Conservation (phyloP, 768 basidiomycete species). For the Agrocybe pediades region DNA sequence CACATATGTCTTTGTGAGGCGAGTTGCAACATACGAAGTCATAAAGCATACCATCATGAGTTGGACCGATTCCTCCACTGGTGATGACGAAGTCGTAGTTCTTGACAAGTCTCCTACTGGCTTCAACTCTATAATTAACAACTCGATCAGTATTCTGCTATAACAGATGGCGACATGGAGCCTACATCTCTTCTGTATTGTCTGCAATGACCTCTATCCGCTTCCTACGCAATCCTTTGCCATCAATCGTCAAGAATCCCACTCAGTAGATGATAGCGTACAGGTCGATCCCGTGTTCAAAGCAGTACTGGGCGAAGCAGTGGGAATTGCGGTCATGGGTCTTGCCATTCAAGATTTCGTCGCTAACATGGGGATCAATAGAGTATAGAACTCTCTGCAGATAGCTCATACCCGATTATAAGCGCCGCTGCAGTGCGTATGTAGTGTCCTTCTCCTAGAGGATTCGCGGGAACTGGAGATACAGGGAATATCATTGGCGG, state of each 20-base stretch:
- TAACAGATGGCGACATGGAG: slow-evolving; percentile 6
- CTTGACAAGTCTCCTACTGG: slow-evolving; percentile 76
- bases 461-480: slow-evolving; percentile 63
- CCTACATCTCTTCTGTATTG: slow-evolving; percentile 87
- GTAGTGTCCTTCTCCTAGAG: slow-evolving; percentile 66
- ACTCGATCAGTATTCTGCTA: neutral
- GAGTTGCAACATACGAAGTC: neutral
- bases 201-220: slow-evolving; percentile 92
- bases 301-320: slow-evolving; percentile 86
- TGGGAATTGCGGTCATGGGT: slow-evolving; percentile 83
- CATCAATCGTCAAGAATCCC: slow-evolving; percentile 22
- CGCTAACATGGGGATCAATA: slow-evolving; percentile 42
- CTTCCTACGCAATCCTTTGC: slow-evolving; percentile 53
- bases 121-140: slow-evolving; percentile 63
- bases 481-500: slow-evolving; percentile 41
- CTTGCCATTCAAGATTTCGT: slow-evolving; percentile 93
- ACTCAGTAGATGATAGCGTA: slow-evolving; percentile 32
- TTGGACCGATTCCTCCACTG: slow-evolving; percentile 89
- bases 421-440: slow-evolving; percentile 77
- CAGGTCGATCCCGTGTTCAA: slow-evolving; percentile 85
- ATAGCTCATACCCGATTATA: slow-evolving; percentile 63
- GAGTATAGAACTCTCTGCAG: neutral
- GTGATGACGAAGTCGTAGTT: slow-evolving; percentile 91
- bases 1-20: neutral
- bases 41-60: slow-evolving; percentile 68